Conservation (phyloP, 257 asterid genomes). For the Lavandula angustifolia region DNA sequence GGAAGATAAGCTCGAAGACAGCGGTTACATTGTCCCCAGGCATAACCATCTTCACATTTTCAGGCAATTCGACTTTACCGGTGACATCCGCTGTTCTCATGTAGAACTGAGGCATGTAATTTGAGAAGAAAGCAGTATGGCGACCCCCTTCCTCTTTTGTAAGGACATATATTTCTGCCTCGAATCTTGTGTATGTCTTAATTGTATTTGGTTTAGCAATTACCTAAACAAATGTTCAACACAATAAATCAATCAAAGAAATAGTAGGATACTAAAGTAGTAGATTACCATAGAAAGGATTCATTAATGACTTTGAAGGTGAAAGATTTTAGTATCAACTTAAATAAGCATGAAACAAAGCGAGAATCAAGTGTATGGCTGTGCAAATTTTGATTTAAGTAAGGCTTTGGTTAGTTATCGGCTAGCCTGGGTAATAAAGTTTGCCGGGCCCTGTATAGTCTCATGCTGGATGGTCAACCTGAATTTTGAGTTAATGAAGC, state of each 20-base stretch:
- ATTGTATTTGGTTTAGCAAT: conserved; percentile 86
- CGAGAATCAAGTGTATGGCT: background rate
- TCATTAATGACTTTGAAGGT: background rate
- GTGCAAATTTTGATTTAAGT: background rate
- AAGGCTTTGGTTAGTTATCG: background rate
- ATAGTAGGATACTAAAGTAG: background rate
- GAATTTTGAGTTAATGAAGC: background rate
- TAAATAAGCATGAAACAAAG: background rate
- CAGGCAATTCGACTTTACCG: conserved; percentile 95
- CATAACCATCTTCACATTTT: conserved; percentile 99
- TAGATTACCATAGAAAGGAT: background rate
- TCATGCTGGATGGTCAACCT: background rate
- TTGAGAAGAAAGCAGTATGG: conserved; percentile 95
- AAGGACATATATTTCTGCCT: conserved; percentile 96
- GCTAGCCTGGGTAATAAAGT: background rate
- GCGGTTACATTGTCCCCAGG: conserved; percentile 99
- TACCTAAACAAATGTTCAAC: conserved; percentile 50
- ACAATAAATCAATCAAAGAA: conserved; percentile 3
- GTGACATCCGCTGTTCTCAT: conserved; percentile 98
- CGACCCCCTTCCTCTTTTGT: conserved; percentile 99
- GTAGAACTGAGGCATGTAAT: conserved; percentile 95
- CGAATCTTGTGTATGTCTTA: conserved; percentile 86
- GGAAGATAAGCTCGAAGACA: conserved; percentile 77
- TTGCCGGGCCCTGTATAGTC: background rate
- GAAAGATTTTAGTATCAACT: background rate